Evolutionary conservation across 331 rosid genomes (phyloP), one percentile per base, ranked within the genome.

Genomic region (Rosa hybrid): DNA sequence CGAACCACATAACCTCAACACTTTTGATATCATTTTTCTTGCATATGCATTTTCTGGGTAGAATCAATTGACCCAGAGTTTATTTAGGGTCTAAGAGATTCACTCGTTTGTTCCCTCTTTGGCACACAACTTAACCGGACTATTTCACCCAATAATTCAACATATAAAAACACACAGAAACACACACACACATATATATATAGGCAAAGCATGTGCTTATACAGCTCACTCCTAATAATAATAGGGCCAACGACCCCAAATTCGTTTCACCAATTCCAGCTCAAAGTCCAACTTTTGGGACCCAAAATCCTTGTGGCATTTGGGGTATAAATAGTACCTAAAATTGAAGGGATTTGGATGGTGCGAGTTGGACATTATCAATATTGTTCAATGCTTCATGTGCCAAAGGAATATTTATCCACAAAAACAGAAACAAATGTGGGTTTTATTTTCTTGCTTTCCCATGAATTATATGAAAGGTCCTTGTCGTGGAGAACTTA

Each of bases 161-260:
- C 67, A 49, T 59, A 59, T 23, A 60, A 12, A 60, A 23, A 60
- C 38, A 60, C 38, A 21, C 30, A 60, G 0, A 21, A 20, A 64
- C 57, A 78, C 70, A 38, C 77, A 34, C 12, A 11, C 23, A 18
- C 27, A 11, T 38, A 18, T 42, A 17, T 18, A 30, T 44, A 17
- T 30, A 71, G 69, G 60, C 59, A 20, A 25, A 9, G 71, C 89
- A 89, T 84, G 89, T 84, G 89, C 82, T 70, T 4, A 5, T 38
- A 84, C 89, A 86, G 87, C 88, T 87, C 83, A 84, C 4, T 21
- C 63, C 50, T 3, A 73, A 44, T 38, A 63, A 54, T 12, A 5
- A 77, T 78, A 44, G 87, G 91, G 75, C 65, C 90, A 72, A 27
- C 62, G 27, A 78, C 77, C 63, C 74, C 71, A 68, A 68, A 67